Evolutionary conservation across 2,329 filamentous ascomycete species (phyloP).

Genomic region (Fusarium kyushuense): DNA sequence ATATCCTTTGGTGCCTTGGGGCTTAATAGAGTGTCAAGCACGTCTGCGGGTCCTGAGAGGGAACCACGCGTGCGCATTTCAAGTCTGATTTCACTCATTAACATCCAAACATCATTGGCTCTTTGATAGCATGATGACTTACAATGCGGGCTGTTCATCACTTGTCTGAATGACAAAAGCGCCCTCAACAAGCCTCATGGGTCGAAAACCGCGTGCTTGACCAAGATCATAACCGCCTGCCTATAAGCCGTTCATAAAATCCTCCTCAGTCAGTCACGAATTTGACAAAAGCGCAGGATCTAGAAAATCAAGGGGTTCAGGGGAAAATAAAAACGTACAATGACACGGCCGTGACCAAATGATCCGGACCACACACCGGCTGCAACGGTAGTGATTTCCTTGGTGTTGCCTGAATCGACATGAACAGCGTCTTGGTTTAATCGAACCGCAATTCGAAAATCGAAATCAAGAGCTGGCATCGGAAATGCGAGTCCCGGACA

Average conservation of each 20-base stretch:
- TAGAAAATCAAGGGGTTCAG: neutral
- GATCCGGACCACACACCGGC: conserved; percentile 62
- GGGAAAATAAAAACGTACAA: conserved; percentile 52
- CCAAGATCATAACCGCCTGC: conserved; percentile 59
- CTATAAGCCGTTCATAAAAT: conserved; percentile 43
- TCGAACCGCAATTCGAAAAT: conserved; percentile 63
- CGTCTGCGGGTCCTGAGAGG: conserved; percentile 60
- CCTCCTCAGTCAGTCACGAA: conserved; percentile 44
- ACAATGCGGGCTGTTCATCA: conserved; percentile 61
- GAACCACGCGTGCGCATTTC: conserved; percentile 62
- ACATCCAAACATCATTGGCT: neutral
- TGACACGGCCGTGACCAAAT: conserved; percentile 62
- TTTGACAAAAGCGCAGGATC: conserved; percentile 18
- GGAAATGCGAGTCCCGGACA: conserved; percentile 59
- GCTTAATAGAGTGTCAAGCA: conserved; percentile 57
- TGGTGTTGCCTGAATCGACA: conserved; percentile 58
- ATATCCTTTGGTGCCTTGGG: conserved; percentile 55
- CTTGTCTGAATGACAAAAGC: conserved; percentile 62
- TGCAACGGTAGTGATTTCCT: conserved; percentile 63
- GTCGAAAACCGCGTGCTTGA: conserved; percentile 56
- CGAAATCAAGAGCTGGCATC: conserved; percentile 60
- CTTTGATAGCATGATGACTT: conserved; percentile 31
- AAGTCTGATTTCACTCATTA: conserved; percentile 46
- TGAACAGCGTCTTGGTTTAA: conserved; percentile 59
- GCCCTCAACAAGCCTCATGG: conserved; percentile 61